Base-by-base conservation (phyloP, 129 eudicot genomes). In the Rutidosis leptorrhynchoides region DNA sequence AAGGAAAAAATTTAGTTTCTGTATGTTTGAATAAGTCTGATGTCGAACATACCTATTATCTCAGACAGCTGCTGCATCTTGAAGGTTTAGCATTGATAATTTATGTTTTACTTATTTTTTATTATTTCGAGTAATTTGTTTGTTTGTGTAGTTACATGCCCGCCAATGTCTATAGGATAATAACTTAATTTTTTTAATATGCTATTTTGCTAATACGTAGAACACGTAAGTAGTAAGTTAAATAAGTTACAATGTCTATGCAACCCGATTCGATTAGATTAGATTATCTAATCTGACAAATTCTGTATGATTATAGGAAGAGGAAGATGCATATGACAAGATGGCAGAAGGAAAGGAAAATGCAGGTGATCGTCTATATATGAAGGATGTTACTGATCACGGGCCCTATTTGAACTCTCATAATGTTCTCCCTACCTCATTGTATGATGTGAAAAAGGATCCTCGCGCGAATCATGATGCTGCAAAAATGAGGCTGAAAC, bases 281-380 rank as follows among this genome's bases (percentile, higher is more conserved):
- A 16, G 2, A 37, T 37, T 37, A 40, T 40, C 16, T 40, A 2
- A 40, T 12, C 5, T 40, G 3, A 40, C 1, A 5, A 40, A 40
- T 40, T 0, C 16, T 0, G 11, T n/a, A 20, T 55, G 15, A 61
- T 62, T 71, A 45, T 72, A 84, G 89, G 83, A 73, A 46, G 89
- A 83, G 73, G 89, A 84, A 71, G 89, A 84, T 67, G 76, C 73
- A 65, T 84, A 51, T 63, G 89, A 80, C 78, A 80, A 69, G 66
- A 66, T 80, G 69, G 89, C 89, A 2, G 60, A 70, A 23, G 85
- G 88, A 56, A 77, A 54, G 64, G 85, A 77, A 54, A 37, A 22
- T 4, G 68, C 40, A 3, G 66, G 75, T 42, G 73, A 80, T 30
- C 77, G 74, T 27, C 16, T 80, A 27, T 83, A 80, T 48, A 80